Evolutionary conservation across 768 basidiomycete species (phyloP).

Genomic region (Trametopsis cervina): DNA sequence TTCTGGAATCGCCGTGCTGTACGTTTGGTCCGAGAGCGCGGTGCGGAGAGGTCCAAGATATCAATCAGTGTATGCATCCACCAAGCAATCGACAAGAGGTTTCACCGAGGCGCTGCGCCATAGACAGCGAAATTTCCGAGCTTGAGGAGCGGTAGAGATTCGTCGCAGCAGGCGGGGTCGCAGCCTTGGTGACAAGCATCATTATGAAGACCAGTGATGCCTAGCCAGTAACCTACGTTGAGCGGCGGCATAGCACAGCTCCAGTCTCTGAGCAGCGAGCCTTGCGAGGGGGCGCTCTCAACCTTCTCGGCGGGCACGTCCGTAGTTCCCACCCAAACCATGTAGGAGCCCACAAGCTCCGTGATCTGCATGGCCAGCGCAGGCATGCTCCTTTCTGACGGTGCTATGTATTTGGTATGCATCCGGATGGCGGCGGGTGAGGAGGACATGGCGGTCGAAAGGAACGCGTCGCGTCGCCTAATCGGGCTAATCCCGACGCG

Average conservation of each 20-base stretch:
- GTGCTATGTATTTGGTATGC: constrained; percentile 40
- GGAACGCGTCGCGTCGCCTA: neutral
- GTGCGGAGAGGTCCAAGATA: constrained; percentile 7
- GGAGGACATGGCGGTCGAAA: constrained; percentile 8
- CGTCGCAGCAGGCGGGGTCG: constrained; percentile 41
- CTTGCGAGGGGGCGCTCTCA: constrained; percentile 41
- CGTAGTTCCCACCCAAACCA: constrained; percentile 76
- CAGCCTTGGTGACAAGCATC: constrained; percentile 7
- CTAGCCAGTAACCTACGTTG: constrained; percentile 20
- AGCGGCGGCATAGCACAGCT: constrained; percentile 71
- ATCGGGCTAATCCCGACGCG: neutral
- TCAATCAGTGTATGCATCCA: constrained; percentile 1
- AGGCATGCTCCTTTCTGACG: constrained; percentile 45
- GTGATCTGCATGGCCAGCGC: constrained; percentile 63
- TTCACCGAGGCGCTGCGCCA: constrained; percentile 79
- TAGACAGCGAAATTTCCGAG: constrained; percentile 59
- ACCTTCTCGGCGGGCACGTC: constrained; percentile 37
- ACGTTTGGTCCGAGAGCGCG: no score
- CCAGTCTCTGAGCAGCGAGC: constrained; percentile 68
- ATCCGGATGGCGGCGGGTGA: constrained; percentile 40
- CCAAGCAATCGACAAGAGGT: constrained; percentile 6
- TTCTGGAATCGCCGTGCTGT: constrained; percentile 58
- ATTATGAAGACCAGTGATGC: constrained; percentile 1
- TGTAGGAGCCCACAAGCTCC: constrained; percentile 62
- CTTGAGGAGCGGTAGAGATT: constrained; percentile 55